Evolutionary conservation across 202 grass and related monocot species (phyloP).

Genomic region (Cymbopogon flexuosus): DNA sequence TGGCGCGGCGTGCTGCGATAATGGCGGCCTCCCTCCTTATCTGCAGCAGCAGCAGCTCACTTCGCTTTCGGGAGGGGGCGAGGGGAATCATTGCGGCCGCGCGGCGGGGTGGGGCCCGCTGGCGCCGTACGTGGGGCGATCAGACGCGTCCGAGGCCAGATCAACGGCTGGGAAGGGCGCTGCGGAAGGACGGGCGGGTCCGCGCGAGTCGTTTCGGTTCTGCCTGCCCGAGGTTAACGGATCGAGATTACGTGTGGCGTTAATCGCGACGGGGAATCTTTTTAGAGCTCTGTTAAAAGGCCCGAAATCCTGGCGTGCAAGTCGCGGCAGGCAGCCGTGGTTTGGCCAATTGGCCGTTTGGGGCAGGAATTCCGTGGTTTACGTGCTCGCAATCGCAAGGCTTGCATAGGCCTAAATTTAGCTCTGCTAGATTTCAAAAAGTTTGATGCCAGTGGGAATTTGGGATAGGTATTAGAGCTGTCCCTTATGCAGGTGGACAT

Average conservation of each 20-base stretch:
- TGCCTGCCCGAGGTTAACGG: neutral
- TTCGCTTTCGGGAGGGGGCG: constrained; percentile 12
- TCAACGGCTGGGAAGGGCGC: neutral
- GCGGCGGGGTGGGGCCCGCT: neutral
- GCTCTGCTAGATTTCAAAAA: too few relatives aligned
- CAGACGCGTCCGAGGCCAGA: neutral
- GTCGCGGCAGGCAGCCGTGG: neutral
- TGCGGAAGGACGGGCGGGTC: too few relatives aligned
- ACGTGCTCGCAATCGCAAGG: too few relatives aligned
- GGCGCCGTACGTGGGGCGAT: neutral
- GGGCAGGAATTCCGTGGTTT: neutral
- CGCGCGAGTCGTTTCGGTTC: neutral
- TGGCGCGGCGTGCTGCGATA: constrained; percentile 23
- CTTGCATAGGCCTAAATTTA: too few relatives aligned
- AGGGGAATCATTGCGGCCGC: constrained; percentile 35
- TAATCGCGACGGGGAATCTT: neutral
- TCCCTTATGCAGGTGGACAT: too few relatives aligned
- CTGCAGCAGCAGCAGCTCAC: constrained; percentile 2
- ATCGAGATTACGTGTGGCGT: neutral
- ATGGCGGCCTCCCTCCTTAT: constrained; percentile 27
- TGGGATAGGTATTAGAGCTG: too few relatives aligned
- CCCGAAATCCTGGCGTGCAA: neutral
- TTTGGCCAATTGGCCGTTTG: too few relatives aligned
- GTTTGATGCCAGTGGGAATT: too few relatives aligned
- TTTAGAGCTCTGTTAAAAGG: neutral